Conservation (phyloP, 106 monocot genomes). For the Narthecium ossifragum region DNA sequence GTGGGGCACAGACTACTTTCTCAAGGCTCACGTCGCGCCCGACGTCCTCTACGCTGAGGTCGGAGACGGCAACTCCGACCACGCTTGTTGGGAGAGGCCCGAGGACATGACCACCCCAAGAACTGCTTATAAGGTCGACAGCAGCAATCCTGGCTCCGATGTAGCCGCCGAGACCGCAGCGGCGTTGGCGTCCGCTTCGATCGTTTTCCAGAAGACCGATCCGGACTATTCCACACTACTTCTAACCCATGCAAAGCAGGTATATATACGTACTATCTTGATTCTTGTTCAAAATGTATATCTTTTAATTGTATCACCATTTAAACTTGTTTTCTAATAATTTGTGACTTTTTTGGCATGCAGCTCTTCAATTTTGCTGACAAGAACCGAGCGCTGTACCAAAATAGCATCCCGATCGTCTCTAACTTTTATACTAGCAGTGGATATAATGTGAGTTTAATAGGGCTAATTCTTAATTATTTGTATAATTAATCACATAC, state of each 20-base stretch:
- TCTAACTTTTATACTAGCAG: conserved; percentile 47
- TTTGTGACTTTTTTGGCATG: background rate
- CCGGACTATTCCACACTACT: conserved; percentile 16
- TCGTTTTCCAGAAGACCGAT: conserved; percentile 31
- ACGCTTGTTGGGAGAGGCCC: conserved; percentile 69
- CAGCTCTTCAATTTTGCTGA: conserved; percentile 65
- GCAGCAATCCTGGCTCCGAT: conserved; percentile 39
- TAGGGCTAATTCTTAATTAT: too few species aligned
- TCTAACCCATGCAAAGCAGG: conserved; percentile 14
- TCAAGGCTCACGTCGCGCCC: conserved; percentile 33
- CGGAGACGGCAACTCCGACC: conserved; percentile 77
- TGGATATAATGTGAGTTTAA: conserved; percentile 56
- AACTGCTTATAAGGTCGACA: conserved; percentile 27
- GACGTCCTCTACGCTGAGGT: conserved; percentile 52
- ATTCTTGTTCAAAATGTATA: background rate
- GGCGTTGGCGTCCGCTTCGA: conserved; percentile 51
- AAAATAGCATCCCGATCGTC: conserved; percentile 43
- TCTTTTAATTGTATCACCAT: background rate
- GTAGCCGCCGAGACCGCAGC: conserved; percentile 62
- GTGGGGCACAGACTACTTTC: conserved; percentile 78
- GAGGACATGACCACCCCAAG: conserved; percentile 78
- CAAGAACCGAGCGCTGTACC: conserved; percentile 36
- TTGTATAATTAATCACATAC: too few species aligned
- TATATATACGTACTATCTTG: background rate
- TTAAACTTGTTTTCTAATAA: background rate